Conservation (phyloP, 2,329 filamentous ascomycete species). For the Fusarium fracticaudum region DNA sequence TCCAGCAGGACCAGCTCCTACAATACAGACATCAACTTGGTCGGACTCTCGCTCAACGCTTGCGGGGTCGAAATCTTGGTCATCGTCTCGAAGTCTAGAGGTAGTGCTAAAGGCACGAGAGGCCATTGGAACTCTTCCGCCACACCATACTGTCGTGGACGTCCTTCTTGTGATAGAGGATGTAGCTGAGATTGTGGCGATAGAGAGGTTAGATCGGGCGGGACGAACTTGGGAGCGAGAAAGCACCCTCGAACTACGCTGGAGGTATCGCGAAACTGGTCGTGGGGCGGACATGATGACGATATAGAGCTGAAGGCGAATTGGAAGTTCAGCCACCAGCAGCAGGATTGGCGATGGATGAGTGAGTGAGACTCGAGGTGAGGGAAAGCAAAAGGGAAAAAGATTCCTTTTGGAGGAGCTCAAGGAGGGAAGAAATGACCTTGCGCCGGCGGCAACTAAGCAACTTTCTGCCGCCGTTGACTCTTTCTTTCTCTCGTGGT, state of each 20-base stretch:
- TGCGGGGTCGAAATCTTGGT: slow-evolving; percentile 72
- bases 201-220: slow-evolving; percentile 35
- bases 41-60: slow-evolving; percentile 87
- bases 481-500: slow-evolving; percentile 8
- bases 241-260: slow-evolving; percentile 49
- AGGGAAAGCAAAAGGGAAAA: neutral
- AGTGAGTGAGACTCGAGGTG: neutral
- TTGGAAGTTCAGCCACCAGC: slow-evolving; percentile 41
- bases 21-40: slow-evolving; percentile 94
- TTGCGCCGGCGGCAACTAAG: slow-evolving; percentile 30
- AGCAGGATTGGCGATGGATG: neutral
- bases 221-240: slow-evolving; percentile 44
- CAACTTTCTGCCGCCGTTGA: slow-evolving; percentile 32
- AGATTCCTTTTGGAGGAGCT: slow-evolving; percentile 5
- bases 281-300: slow-evolving; percentile 49
- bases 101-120: slow-evolving; percentile 51
- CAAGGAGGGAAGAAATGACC: neutral
- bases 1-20: slow-evolving; percentile 94
- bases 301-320: neutral
- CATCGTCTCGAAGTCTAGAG: slow-evolving; percentile 42
- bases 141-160: slow-evolving; percentile 28
- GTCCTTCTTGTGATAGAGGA: slow-evolving; percentile 21
- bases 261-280: slow-evolving; percentile 53
- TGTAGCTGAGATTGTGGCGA: slow-evolving; percentile 32
- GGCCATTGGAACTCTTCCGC: slow-evolving; percentile 32